Evolutionary conservation across 768 basidiomycete species (phyloP).

Genomic region (Amyloporia xantha): DNA sequence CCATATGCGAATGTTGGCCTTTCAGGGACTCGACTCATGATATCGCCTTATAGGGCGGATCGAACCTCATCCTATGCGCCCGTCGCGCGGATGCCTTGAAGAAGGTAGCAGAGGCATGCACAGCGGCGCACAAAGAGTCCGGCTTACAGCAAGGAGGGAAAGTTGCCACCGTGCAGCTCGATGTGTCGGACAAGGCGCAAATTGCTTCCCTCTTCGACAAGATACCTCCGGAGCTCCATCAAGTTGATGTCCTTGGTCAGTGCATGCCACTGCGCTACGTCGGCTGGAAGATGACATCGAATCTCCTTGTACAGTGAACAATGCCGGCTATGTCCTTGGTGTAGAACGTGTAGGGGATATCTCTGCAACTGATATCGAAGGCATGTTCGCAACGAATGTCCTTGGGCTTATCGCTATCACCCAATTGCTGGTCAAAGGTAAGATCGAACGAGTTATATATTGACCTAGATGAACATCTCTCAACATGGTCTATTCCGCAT

Average conservation of each 20-base stretch:
- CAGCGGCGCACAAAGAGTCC: conserved; percentile 63
- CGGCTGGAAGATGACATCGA: too few species aligned
- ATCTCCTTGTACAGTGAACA: conserved; percentile 41
- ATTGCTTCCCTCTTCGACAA: conserved; percentile 65
- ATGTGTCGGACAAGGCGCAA: conserved; percentile 73
- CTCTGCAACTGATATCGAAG: conserved; percentile 68
- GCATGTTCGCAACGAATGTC: conserved; percentile 50
- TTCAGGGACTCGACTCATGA: not conserved
- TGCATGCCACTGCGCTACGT: not conserved
- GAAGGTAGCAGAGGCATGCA: conserved; percentile 60
- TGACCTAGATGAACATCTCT: conserved; percentile 23
- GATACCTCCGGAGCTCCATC: conserved; percentile 60
- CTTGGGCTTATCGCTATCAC: conserved; percentile 80
- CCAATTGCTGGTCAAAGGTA: conserved; percentile 44
- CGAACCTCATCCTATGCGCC: conserved; percentile 82
- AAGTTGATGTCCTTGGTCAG: conserved; percentile 81
- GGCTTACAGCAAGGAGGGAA: conserved; percentile 72
- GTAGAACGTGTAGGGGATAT: conserved; percentile 82
- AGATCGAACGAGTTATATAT: conserved; percentile 21
- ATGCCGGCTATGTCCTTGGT: conserved; percentile 89
- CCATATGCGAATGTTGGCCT: not conserved
- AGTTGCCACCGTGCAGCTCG: conserved; percentile 65
- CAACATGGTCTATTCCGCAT: not conserved
- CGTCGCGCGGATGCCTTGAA: conserved; percentile 69
- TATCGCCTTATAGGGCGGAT: conserved; percentile 52